These are phyloP conservation scores for Schoenoplectus tabernaemontani DNA, from an alignment of 202 grass and related monocot species.

Conservation along the genomic window DNA sequence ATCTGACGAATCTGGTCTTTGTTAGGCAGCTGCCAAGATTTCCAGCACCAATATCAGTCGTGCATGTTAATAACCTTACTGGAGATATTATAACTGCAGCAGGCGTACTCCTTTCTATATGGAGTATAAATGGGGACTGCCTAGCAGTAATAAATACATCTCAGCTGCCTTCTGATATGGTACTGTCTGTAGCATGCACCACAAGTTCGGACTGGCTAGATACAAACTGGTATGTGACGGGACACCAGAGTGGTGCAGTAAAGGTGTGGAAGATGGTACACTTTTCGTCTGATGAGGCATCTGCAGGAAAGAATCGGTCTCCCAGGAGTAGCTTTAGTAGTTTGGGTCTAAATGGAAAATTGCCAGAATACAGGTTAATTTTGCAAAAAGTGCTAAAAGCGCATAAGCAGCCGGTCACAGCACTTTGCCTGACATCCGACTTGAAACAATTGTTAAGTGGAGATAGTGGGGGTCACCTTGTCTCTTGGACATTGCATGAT, in stretches of 20 bases:
- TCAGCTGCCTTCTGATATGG: slow-evolving; percentile 95
- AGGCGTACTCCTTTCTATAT: slow-evolving; percentile 83
- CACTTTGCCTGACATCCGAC: slow-evolving; percentile 79
- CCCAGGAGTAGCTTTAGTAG: slow-evolving; percentile 39
- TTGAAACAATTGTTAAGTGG: slow-evolving; percentile 91
- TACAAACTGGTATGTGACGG: slow-evolving; percentile 93
- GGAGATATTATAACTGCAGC: slow-evolving; percentile 86
- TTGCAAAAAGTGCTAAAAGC: slow-evolving; percentile 95
- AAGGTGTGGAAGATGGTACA: slow-evolving; percentile 99
- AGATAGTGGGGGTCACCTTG: slow-evolving; percentile 58
- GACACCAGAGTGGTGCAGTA: slow-evolving; percentile 94
- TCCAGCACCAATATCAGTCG: slow-evolving; percentile 66
- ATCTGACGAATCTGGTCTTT: slow-evolving; percentile 80
- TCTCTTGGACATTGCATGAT: slow-evolving; percentile 88
- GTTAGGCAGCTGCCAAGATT: slow-evolving; percentile 94
- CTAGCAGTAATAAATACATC: slow-evolving; percentile 91
- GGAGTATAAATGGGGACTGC: slow-evolving; percentile 92
- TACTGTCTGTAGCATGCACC: slow-evolving; percentile 72
- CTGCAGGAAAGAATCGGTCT: slow-evolving; percentile 42
- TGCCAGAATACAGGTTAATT: slow-evolving; percentile 68
- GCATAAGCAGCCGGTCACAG: slow-evolving; percentile 91
- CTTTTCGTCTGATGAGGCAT: slow-evolving; percentile 55
- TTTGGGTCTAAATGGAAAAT: slow-evolving; percentile 41
- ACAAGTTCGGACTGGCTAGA: slow-evolving; percentile 87
- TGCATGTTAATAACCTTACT: slow-evolving; percentile 90